Evolutionary conservation across 1,284 basidiomycete species (phyloP), one percentile per base, ranked within the genome.

Genomic region (Agroathelia rolfsii): DNA sequence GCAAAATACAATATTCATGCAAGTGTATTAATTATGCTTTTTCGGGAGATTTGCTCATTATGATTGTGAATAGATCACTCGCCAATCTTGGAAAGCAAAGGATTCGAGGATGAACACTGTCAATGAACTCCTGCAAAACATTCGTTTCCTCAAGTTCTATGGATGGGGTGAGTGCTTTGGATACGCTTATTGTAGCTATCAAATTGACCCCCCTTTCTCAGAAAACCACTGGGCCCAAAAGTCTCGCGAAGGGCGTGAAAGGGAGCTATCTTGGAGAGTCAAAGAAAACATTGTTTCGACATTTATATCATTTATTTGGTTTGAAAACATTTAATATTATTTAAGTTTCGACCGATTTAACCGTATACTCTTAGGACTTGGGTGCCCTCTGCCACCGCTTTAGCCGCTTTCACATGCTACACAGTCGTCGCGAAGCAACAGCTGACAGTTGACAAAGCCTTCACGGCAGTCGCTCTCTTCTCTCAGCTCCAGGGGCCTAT

Each of bases 111-210:
- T 90, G 68, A 72, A 68, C 34, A 63, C 76, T 9, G 78, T 89
- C 40, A 86, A 83, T 42, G 87, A 90, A 51, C 61, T 92, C 8
- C 70, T 88, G 40, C 66, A 83, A 42, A 79, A 76, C 42, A 70
- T 80, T 36, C 62, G 76, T 7, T 80, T 80, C 49, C 54, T 82
- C 35, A 82, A 82, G 46, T 76, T 73, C 45, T 79, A 77, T 49
- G 76, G 76, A 15, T 80, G 76, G 76, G 76, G 75, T 76, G 44
- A 43, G 54, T 41, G 6, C n/a, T n/a, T n/a, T 18, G 16, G 14
- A 13, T 27, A n/a, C 20, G 26, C 30, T 28, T n/a, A 30, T 16
- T 13, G 8, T 32, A 12, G n/a, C n/a, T n/a, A n/a, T n/a, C n/a
- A n/a, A 36, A 24, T 36, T n/a, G 28, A 16, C 21, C 15, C 36